Base-by-base conservation (phyloP, 768 basidiomycete species). In the Boletus rubescentipes region DNA sequence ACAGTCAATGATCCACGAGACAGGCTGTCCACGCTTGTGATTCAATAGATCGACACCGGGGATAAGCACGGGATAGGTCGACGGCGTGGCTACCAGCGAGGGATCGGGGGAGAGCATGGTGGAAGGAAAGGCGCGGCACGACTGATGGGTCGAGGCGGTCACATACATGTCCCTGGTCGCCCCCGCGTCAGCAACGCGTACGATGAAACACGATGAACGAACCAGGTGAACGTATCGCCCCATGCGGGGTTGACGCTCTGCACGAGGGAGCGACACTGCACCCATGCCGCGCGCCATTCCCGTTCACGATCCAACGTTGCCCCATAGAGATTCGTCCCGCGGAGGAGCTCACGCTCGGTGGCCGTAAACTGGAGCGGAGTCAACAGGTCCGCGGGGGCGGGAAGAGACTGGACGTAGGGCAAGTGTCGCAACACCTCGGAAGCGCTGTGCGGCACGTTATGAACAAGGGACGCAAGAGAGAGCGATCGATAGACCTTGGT, bases 111-210 rank as follows among this genome's bases (percentile, higher is more conserved):
- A 83, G 29, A 97, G 77, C 20, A 98, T 72, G 8, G 84, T 83
- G 0, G 94, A 97, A 0, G 94, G 91, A 64, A 97, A 98, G 0
- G 93, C 89, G 47, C 95, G 83, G 1, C 94, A 95, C 1, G 91
- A 91, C 35, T 93, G 74, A 64, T 91, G 85, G 0, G 89, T 93
- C 7, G 86, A 75, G 1, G 89, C 84, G 1, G 81, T 79, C 3
- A 91, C 73, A 67, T 90, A 95, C 23, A 71, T 66, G 23, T 86
- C 80, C 89, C 93, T 94, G 49, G 36, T 39, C n/a, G 26, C 32
- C 49, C 32, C 49, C 48, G 52, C 52, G 43, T 59, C 49, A 53
- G 20, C 45, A 53, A 87, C 6, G 1, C 58, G 15, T 39, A 49
- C 11, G 7, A 15, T 30, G 20, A 26, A 18, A 18, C 9, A 11